phyloP scores from a whole-genome alignment of 768 basidiomycete genomes.

The Pisolithus tinctorius region DNA sequence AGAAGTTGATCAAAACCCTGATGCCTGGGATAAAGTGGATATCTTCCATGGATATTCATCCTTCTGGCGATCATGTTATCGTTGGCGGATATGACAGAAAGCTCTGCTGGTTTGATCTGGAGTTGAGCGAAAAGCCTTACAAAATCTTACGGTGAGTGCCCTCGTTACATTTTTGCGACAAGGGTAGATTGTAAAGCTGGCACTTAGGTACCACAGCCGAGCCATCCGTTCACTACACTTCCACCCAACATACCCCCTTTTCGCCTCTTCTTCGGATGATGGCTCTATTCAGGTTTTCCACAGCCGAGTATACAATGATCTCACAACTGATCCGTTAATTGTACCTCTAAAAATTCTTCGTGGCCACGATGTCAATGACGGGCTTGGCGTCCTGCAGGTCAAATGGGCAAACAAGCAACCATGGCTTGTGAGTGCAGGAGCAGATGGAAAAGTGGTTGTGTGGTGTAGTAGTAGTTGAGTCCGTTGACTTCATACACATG shows the following conservation, averaged over 20 bases:
- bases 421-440: conserved; percentile 89
- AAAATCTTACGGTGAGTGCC: conserved; percentile 75
- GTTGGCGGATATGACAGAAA: conserved; percentile 98
- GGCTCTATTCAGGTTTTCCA: conserved; percentile 98
- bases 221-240: conserved; percentile 92
- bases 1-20: conserved; percentile 90
- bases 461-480: conserved; percentile 75
- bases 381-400: conserved; percentile 86
- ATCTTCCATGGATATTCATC: conserved; percentile 94
- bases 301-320: conserved; percentile 86
- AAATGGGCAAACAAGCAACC: conserved; percentile 87
- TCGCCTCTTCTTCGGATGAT: conserved; percentile 95
- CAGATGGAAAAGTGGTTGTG: conserved; percentile 81
- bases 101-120: conserved; percentile 98
- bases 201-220: conserved; percentile 77
- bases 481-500: conserved; percentile 11
- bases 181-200: conserved; percentile 7
- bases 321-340: conserved; percentile 95
- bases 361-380: conserved; percentile 82
- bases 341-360: conserved; percentile 94
- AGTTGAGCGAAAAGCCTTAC: conserved; percentile 94
- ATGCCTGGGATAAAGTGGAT: conserved; percentile 97
- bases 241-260: conserved; percentile 91
- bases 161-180: background rate
- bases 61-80: conserved; percentile 92